Conservation (phyloP, 148 eudicot species). For the Hydrangea macrophylla region DNA sequence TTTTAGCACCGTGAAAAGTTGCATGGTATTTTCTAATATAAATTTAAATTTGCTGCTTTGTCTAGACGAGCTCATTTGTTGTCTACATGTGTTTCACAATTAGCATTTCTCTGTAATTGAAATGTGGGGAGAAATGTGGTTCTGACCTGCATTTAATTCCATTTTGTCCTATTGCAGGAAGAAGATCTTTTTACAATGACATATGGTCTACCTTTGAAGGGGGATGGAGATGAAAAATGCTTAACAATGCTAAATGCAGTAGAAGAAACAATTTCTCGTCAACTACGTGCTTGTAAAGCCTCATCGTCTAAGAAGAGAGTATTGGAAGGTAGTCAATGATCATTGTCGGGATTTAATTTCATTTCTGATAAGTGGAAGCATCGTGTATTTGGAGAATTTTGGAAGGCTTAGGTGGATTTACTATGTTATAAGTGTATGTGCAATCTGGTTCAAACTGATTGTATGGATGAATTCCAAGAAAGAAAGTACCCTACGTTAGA, state of each 20-base stretch:
- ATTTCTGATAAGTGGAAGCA: constrained; percentile 3
- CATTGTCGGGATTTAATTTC: background rate
- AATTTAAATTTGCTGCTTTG: no score
- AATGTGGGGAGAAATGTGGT: background rate
- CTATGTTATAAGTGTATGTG: background rate
- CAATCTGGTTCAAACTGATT: background rate
- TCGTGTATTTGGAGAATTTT: background rate
- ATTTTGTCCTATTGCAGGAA: constrained; percentile 52
- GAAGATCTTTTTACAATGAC: constrained; percentile 92
- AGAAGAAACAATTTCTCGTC: constrained; percentile 92
- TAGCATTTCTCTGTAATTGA: background rate
- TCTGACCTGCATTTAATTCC: constrained; percentile 11
- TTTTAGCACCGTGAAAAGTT: no score
- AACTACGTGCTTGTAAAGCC: constrained; percentile 83
- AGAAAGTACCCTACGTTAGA: background rate
- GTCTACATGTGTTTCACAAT: background rate
- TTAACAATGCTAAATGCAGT: constrained; percentile 76
- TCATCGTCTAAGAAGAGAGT: constrained; percentile 59
- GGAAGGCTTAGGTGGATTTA: background rate
- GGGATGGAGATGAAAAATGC: constrained; percentile 82
- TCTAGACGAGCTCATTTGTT: no score
- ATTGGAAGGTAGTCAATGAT: constrained; percentile 58
- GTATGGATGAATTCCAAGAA: background rate
- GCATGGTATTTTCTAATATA: background rate
- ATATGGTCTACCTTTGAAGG: constrained; percentile 82